Evolutionary conservation across 306 rosid genomes (phyloP).

Genomic region (Canavalia ensiformis): DNA sequence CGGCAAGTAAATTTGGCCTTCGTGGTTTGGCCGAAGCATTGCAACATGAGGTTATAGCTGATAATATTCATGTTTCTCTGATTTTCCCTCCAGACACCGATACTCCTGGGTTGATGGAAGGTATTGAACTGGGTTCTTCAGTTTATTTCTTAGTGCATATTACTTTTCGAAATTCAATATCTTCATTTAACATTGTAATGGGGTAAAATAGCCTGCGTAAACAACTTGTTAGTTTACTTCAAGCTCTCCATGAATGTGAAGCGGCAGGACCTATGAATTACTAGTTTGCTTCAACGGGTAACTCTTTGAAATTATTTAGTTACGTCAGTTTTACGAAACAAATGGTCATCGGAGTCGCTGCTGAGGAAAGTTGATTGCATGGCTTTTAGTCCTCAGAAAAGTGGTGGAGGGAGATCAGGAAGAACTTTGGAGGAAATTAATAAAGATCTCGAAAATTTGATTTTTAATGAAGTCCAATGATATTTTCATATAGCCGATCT

Average conservation of each 20-base stretch:
- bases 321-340: too few species aligned
- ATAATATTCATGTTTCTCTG: conserved; percentile 81
- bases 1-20: conserved; percentile 91
- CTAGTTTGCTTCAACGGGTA: too few species aligned
- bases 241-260: conserved; percentile 8
- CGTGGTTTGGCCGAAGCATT: conserved; percentile 90
- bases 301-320: too few species aligned
- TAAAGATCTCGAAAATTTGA: too few species aligned
- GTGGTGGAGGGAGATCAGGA: too few species aligned
- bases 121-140: conserved; percentile 50
- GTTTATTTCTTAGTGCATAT: conserved; percentile 21
- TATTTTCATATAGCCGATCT: too few species aligned
- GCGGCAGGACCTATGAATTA: conserved; percentile 8
- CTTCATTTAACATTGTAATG: conserved; percentile 15
- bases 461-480: too few species aligned
- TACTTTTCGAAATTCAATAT: not conserved
- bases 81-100: conserved; percentile 94
- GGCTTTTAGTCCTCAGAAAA: too few species aligned
- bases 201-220: conserved; percentile 1
- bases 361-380: too few species aligned
- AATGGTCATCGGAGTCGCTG: too few species aligned
- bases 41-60: conserved; percentile 88
- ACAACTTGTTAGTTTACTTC: conserved; percentile 15
- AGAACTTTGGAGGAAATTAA: too few species aligned
- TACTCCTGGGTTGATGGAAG: conserved; percentile 86